Evolutionary conservation across 2,329 filamentous ascomycete genomes (phyloP).

Genomic region (Huntiella moniliformis): DNA sequence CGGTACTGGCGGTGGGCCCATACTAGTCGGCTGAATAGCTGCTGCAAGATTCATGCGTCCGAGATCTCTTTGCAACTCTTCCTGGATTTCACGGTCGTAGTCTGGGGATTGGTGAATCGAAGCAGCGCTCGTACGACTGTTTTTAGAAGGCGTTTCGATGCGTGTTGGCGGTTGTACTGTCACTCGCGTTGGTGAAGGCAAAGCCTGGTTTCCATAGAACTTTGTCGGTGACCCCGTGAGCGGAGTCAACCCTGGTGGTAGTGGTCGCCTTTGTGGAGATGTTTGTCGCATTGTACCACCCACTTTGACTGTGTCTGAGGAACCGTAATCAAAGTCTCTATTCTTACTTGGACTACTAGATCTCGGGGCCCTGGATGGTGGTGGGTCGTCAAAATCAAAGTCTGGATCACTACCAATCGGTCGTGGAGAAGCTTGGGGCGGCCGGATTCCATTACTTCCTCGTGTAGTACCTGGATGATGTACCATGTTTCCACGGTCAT

Average conservation of each 20-base stretch:
- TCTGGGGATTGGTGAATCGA: conserved; percentile 29
- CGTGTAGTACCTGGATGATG: conserved; percentile 41
- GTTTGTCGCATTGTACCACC: conserved; percentile 33
- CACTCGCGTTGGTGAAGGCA: conserved; percentile 37
- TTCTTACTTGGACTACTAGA: conserved; percentile 34
- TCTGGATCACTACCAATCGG: conserved; percentile 26
- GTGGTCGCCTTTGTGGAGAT: conserved; percentile 41
- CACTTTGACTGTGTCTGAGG: conserved; percentile 36
- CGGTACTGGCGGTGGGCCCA: conserved; percentile 8
- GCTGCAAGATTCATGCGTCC: conserved; percentile 32
- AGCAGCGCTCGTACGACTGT: neutral
- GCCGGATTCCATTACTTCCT: conserved; percentile 67
- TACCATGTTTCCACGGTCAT: conserved; percentile 39
- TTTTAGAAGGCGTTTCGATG: conserved; percentile 10
- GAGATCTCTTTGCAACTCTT: conserved; percentile 46
- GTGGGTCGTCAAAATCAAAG: conserved; percentile 30
- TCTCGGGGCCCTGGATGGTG: conserved; percentile 17
- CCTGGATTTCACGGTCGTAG: conserved; percentile 41
- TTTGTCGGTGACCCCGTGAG: conserved; percentile 3
- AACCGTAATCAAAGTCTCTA: conserved; percentile 25
- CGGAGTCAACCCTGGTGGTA: conserved; percentile 17
- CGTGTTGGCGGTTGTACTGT: conserved; percentile 30
- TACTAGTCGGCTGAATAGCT: conserved; percentile 15
- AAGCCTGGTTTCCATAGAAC: neutral
- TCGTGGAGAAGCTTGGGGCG: conserved; percentile 42